Percentiles rank a stretch among this genome's conserved stretches.
Evolutionary conservation across 2,329 filamentous ascomycete species (phyloP).

Genomic region (Trichoderma harzianum): DNA sequence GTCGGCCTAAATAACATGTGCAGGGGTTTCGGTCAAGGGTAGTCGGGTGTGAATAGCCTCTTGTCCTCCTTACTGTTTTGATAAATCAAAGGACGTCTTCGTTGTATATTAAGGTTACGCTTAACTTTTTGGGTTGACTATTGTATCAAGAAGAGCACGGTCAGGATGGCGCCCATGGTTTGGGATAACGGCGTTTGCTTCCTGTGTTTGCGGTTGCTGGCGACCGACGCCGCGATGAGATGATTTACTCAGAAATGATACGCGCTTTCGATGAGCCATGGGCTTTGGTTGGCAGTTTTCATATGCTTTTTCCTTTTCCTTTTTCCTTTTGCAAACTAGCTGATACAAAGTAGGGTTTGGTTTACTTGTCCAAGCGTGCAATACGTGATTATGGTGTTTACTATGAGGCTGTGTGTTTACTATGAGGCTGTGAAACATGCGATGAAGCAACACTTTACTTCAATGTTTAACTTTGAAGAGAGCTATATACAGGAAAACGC

Average conservation of each 20-base stretch:
- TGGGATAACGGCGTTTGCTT: neutral
- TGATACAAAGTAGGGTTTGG: neutral
- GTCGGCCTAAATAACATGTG: neutral
- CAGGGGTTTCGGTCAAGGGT: neutral
- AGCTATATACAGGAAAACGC: neutral
- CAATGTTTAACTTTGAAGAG: neutral
- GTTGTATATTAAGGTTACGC: conserved; percentile 2
- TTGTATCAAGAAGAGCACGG: neutral
- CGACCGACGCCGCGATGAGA: neutral
- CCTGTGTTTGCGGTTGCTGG: neutral
- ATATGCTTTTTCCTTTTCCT: neutral
- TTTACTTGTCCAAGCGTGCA: neutral
- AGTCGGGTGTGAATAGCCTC: neutral
- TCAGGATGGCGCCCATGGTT: neutral
- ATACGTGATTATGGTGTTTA: neutral
- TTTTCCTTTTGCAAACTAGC: neutral
- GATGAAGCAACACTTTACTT: neutral
- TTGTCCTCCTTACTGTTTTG: neutral
- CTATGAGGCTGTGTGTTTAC: neutral
- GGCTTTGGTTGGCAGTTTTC: neutral
- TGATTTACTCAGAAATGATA: neutral
- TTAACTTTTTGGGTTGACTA: neutral
- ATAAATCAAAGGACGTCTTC: neutral
- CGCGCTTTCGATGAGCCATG: neutral
- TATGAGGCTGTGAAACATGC: neutral